phyloP scores from a whole-genome alignment of 1,139 yeast genomes.

The Geotrichum klebahnii region DNA sequence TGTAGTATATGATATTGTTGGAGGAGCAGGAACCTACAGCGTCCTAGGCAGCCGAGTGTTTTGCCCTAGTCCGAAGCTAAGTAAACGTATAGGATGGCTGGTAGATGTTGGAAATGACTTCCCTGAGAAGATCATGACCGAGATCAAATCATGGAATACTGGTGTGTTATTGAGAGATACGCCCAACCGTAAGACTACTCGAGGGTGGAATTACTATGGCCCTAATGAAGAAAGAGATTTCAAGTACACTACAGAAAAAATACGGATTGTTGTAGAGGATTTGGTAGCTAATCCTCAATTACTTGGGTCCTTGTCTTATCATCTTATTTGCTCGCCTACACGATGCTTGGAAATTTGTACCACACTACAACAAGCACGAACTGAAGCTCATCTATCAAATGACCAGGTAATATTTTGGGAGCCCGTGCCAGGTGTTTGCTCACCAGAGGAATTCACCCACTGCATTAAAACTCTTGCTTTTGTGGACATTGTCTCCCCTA shows the following conservation, averaged over 20 bases:
- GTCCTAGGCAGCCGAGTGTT: slow-evolving; percentile 68
- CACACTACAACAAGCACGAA: slow-evolving; percentile 21
- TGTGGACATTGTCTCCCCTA: slow-evolving; percentile 71
- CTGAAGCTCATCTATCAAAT: not conserved
- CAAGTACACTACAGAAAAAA: slow-evolving; percentile 58
- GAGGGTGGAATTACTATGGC: slow-evolving; percentile 76
- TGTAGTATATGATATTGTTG: slow-evolving; percentile 54
- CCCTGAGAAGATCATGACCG: slow-evolving; percentile 48
- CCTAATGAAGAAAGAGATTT: slow-evolving; percentile 54
- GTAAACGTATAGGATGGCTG: slow-evolving; percentile 52
- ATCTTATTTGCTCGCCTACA: slow-evolving; percentile 69
- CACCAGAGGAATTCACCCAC: slow-evolving; percentile 45
- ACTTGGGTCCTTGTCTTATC: slow-evolving; percentile 50
- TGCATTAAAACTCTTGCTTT: slow-evolving; percentile 46
- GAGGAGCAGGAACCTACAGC: slow-evolving; percentile 89
- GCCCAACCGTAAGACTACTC: slow-evolving; percentile 56
- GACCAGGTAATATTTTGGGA: slow-evolving; percentile 54
- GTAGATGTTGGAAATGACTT: slow-evolving; percentile 79
- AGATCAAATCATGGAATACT: slow-evolving; percentile 58
- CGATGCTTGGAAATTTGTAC: slow-evolving; percentile 51
- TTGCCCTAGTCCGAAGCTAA: slow-evolving; percentile 40
- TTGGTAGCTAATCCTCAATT: slow-evolving; percentile 43
- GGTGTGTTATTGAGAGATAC: slow-evolving; percentile 56
- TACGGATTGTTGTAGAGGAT: slow-evolving; percentile 60
- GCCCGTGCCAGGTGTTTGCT: slow-evolving; percentile 77